Evolutionary conservation across 2,329 filamentous ascomycete species (phyloP).

Genomic region (Chaetothyriales sp.): DNA sequence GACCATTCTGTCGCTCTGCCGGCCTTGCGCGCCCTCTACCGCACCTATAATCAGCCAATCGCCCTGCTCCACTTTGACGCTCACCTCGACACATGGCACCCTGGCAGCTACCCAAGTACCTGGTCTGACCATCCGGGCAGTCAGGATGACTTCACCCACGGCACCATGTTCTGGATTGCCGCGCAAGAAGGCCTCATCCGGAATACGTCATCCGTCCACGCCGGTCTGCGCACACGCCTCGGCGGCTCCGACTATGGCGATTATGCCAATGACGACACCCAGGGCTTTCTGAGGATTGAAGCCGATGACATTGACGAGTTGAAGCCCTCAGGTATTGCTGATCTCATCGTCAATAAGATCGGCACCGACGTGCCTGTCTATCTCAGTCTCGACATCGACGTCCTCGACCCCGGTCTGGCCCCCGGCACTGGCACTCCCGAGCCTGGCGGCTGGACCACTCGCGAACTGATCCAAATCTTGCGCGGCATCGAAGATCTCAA

Average conservation of each 20-base stretch:
- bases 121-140: constrained; percentile 44
- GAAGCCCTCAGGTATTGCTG: constrained; percentile 56
- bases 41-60: constrained; percentile 48
- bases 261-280: constrained; percentile 58
- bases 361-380: constrained; percentile 69
- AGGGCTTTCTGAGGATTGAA: constrained; percentile 69
- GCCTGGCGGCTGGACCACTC: constrained; percentile 79
- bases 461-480: constrained; percentile 73
- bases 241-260: constrained; percentile 51
- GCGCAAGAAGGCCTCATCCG: constrained; percentile 65
- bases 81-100: constrained; percentile 78
- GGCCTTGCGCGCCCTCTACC: constrained; percentile 52
- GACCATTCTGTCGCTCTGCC: constrained; percentile 61
- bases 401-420: constrained; percentile 55
- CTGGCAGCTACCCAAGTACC: constrained; percentile 58
- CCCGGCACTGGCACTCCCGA: constrained; percentile 81
- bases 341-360: constrained; percentile 56
- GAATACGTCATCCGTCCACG: constrained; percentile 65
- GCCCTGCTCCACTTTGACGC: constrained; percentile 64
- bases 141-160: constrained; percentile 70
- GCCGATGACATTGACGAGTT: constrained; percentile 79
- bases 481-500: constrained; percentile 71
- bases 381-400: constrained; percentile 67
- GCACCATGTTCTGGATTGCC: constrained; percentile 84
- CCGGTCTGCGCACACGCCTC: constrained; percentile 66